Base-by-base conservation (phyloP, 108 stramenopile species). In the Fragilaria crotonensis region DNA sequence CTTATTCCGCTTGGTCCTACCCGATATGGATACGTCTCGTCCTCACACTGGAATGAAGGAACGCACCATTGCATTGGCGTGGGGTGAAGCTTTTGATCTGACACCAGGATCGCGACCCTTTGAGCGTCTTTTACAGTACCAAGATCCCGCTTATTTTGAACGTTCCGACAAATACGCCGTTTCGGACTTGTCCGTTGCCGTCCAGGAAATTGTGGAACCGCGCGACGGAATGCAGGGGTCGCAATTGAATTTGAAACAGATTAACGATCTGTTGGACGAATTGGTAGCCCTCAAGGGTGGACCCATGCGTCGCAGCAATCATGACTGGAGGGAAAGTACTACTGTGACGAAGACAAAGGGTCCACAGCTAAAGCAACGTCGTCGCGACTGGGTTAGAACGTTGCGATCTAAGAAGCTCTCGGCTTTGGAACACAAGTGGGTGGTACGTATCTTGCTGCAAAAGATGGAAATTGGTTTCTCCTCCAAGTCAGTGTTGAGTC, bases 341-440 rank as follows among this genome's bases (percentile, higher is more conserved):
- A 22, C 23, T 28, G 2, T 18, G 27, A 52, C 23, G 51, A 52
- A 52, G 26, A 52, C 18, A 32, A 56, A 33, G 25, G 55, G 32
- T 14, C 55, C 55, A 17, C n/a, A 17, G 2, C 20, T 18, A 5
- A n/a, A 22, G 20, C 30, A 56, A 36, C 3, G 18, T 3, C 26
- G 58, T 28, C 18, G 3, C 21, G 30, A 51, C 18, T 62, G 61
- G 61, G 61, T 62, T 23, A 33, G 53, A 26, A 62, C 27, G 29
- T 51, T 62, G 7, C 17, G 52, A 23, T 18, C 20, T 7, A 20
- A n/a, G 19, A 45, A 46, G 27, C 23, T 69, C 1, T 59, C 52
- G 62, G 81, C 91, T 0, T 48, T 79, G 54, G 92, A 93, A 55
- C 92, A 93, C 63, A 87, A 88, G 54, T 93, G 88, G 88, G 61